phyloP scores from a whole-genome alignment of 2,329 filamentous ascomycete species.

The Tolypocladium guangdongense region DNA sequence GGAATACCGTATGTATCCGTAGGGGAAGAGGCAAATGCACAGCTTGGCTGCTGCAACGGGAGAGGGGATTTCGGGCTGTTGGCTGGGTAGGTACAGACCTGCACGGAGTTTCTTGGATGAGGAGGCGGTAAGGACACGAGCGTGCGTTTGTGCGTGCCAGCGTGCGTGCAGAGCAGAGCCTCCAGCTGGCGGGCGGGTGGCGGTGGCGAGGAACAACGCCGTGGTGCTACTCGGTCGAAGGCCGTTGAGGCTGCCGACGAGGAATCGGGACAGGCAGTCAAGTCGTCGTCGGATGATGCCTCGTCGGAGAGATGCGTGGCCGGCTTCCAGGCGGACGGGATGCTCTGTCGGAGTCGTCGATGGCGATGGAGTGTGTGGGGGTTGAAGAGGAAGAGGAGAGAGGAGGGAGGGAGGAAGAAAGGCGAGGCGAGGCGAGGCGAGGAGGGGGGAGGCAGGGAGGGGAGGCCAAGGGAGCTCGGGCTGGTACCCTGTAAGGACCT shows the following conservation, averaged over 20 bases:
- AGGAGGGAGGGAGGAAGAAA: slow-evolving; percentile 1
- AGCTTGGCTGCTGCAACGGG: neutral
- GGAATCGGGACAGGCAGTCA: neutral
- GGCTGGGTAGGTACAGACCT: neutral
- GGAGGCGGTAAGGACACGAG: neutral
- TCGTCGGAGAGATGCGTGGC: slow-evolving; percentile 4
- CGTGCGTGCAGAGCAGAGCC: neutral
- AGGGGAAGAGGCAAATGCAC: neutral
- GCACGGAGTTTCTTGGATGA: neutral
- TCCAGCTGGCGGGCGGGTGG: slow-evolving; percentile 1
- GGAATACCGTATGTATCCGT: neutral
- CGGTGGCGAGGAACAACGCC: slow-evolving; percentile 1
- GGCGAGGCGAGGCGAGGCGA: slow-evolving; percentile 4
- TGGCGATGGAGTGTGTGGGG: slow-evolving; percentile 4
- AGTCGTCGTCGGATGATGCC: neutral
- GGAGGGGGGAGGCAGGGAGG: neutral
- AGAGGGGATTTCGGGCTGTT: neutral
- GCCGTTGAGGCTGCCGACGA: neutral
- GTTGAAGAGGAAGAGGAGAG: slow-evolving; percentile 5
- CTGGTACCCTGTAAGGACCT: neutral
- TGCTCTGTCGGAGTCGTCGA: neutral
- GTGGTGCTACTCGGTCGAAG: neutral
- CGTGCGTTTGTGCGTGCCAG: neutral
- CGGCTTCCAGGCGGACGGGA: neutral
- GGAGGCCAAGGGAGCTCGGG: slow-evolving; percentile 5